Percentiles rank a stretch among this genome's conserved stretches.
These are phyloP conservation scores for Penicillium griseofulvum DNA, from an alignment of 2,329 filamentous ascomycete species.

Conservation along the genomic window DNA sequence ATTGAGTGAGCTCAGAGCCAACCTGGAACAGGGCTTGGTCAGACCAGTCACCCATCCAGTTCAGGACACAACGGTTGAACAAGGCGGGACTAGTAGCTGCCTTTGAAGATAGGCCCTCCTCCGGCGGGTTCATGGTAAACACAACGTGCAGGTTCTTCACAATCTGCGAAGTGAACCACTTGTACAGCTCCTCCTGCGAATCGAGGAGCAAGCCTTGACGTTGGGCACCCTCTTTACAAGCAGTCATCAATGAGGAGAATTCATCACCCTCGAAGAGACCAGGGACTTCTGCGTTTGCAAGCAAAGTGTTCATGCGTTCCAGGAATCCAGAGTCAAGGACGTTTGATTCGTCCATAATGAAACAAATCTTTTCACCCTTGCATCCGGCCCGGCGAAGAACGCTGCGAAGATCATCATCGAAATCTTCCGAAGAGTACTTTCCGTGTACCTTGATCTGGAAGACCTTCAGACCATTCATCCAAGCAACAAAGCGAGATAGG, in stretches of 20 bases:
- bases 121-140: slow-evolving; percentile 99
- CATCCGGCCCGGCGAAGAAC: slow-evolving; percentile 91
- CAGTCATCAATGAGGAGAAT: slow-evolving; percentile 96
- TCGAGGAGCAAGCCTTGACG: slow-evolving; percentile 92
- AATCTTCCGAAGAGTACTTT: slow-evolving; percentile 96
- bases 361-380: slow-evolving; percentile 99
- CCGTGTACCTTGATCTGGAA: slow-evolving; percentile 99
- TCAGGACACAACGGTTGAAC: slow-evolving; percentile 99
- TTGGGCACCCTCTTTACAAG: slow-evolving; percentile 97
- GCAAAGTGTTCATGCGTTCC: slow-evolving; percentile 97
- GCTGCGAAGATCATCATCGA: slow-evolving; percentile 93
- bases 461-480: slow-evolving; percentile 99
- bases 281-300: slow-evolving; percentile 98
- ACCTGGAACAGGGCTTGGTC: slow-evolving; percentile 99
- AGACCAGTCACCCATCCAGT: slow-evolving; percentile 99
- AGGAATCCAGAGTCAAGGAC: slow-evolving; percentile 98
- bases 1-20: slow-evolving; percentile 88
- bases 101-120: slow-evolving; percentile 91
- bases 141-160: slow-evolving; percentile 98
- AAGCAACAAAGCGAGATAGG: slow-evolving; percentile 93
- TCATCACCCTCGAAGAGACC: slow-evolving; percentile 99
- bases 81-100: slow-evolving; percentile 95
- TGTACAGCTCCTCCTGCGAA: slow-evolving; percentile 98
- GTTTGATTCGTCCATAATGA: slow-evolving; percentile 99
- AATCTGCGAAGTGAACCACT: slow-evolving; percentile 99